Base-by-base conservation (phyloP, 1,284 basidiomycete genomes). In the Mycena citricolor region DNA sequence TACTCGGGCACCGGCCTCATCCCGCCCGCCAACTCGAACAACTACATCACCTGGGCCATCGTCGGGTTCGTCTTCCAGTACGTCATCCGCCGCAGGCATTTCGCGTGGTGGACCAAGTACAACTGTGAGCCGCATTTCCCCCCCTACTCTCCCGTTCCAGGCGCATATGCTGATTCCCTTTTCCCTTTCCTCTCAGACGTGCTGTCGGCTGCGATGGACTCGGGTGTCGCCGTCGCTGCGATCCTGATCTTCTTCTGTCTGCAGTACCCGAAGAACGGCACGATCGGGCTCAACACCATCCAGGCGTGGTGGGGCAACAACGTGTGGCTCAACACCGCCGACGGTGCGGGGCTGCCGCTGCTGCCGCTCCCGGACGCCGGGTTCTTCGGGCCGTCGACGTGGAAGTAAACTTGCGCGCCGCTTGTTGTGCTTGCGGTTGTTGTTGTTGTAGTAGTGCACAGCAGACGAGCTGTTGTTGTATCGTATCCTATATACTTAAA, bases 91-190 rank as follows among this genome's bases (percentile, higher is more conserved):
- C 66, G 76, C 38, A 68, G 74, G 44, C 71, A 79, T 51, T 84
- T 84, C 64, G 67, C 73, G 0, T 84, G 80, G 77, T 86, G 83
- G 83, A 73, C 76, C 10, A 84, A 84, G 65, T 79, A 76, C 65
- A 78, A 79, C 59, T 78, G 76, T 70, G 52, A 46, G 70, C 57
- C 14, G 11, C 21, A 13, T n/a, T 32, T 11, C 31, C 16, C 19
- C 35, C 36, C 14, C n/a, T n/a, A 37, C 5, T 42, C 28, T 21
- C 22, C 16, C 16, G 16, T 11, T 5, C 14, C 13, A 20, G 5
- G 33, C 17, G 19, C 6, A 14, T 28, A 34, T 13, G 10, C 30
- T 33, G 13, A 51, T 19, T 14, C 35, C 17, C 38, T 47, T 7
- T 44, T 38, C 16, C 17, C n/a, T 24, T 19, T 19, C n/a, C 4